Evolutionary conservation across 192 early-diverging fungal genomes (phyloP), one percentile per base, ranked within the genome.

Genomic region (Podochytrium sp.): DNA sequence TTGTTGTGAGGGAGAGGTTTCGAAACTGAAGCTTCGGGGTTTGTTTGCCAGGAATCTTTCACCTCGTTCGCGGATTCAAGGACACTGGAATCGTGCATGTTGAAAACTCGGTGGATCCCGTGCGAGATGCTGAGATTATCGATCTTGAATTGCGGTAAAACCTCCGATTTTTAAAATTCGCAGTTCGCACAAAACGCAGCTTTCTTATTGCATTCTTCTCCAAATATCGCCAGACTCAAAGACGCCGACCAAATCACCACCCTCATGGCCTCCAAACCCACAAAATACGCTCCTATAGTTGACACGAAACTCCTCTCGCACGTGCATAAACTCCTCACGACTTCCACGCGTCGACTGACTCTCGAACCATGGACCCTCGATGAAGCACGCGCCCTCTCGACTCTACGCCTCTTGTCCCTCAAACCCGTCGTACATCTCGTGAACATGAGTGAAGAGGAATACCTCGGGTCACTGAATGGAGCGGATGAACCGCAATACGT

Each of bases 101-200:
- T 25, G 82, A 83, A 38, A 83, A 75, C 47, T 92, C 92, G 78
- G 81, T 67, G 32, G 89, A 96, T 79, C 94, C 95, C 37, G 75
- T 87, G 35, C 89, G 94, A 62, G 95, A 97, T 85, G 80, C 94
- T 73, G 92, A 93, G 71, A 93, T 92, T 75, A 97, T 97, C 78
- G 92, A 91, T 78, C 84, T 91, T 53, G 95, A 97, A 83, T 85
- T 97, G 66, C 87, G 94, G 72, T 78, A 93, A 34, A 35, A 18
- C n/a, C n/a, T n/a, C n/a, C n/a, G n/a, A n/a, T n/a, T n/a, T n/a
- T n/a, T n/a, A n/a, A n/a, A n/a, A n/a, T n/a, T n/a, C n/a, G n/a
- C n/a, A n/a, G n/a, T n/a, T n/a, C n/a, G n/a, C n/a, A n/a, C n/a
- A n/a, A n/a, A n/a, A n/a, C n/a, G n/a, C n/a, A n/a, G n/a, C n/a